Conservation (phyloP, 257 asterid species). For the Eustoma russellianum region DNA sequence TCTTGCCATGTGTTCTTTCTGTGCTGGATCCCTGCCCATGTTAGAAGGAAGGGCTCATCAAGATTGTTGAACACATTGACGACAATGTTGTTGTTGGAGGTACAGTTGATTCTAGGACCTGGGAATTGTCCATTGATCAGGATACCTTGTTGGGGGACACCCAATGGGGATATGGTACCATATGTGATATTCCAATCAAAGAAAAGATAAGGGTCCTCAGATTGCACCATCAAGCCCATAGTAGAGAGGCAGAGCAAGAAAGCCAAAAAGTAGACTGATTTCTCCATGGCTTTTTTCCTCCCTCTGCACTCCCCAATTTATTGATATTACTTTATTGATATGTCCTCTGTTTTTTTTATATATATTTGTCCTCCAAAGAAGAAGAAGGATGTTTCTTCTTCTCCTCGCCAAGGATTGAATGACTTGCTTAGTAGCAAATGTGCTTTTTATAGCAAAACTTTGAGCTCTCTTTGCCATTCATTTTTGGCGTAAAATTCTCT, state of each 20-base stretch:
- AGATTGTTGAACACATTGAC: conserved; percentile 33
- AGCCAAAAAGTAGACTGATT: conserved; percentile 12
- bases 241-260: conserved; percentile 27
- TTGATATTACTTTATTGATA: too few relatives aligned
- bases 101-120: conserved; percentile 41
- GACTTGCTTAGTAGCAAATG: not conserved
- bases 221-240: conserved; percentile 23
- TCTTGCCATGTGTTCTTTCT: conserved; percentile 53
- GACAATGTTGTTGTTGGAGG: conserved; percentile 40
- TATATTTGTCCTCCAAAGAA: conserved; percentile 6
- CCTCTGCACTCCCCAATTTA: too few relatives aligned
- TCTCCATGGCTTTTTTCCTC: conserved; percentile 17
- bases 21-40: conserved; percentile 37
- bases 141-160: conserved; percentile 45
- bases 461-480: not conserved
- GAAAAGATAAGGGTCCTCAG: conserved; percentile 43
- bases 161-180: conserved; percentile 40
- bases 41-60: conserved; percentile 43
- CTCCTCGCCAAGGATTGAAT: conserved; percentile 16
- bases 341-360: too few relatives aligned
- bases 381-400: conserved; percentile 20
- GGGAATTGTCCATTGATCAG: conserved; percentile 48
- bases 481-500: not conserved
- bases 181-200: conserved; percentile 45
- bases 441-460: conserved; percentile 8